A percentile compares a stretch with the other conserved stretches of the same genome.
These are phyloP conservation scores for Ascochyta clinopodiicola DNA, from an alignment of 2,329 filamentous ascomycete genomes.

Conservation along the genomic window DNA sequence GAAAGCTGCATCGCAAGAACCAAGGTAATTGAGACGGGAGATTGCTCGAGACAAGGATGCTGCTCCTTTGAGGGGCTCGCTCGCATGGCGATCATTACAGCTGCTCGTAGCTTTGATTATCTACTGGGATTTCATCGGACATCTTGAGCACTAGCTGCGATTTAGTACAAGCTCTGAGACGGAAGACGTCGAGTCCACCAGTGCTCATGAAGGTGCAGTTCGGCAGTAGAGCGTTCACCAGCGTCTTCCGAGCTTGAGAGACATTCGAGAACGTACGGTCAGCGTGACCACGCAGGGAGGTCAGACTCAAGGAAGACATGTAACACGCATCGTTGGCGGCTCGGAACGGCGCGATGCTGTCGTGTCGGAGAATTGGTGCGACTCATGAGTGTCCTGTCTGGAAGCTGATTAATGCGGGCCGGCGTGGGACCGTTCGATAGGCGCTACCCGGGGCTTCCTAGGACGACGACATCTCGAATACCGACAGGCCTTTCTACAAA, in stretches of 20 bases:
- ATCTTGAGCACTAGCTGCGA: neutral
- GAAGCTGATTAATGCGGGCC: constrained; percentile 2
- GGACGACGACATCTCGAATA: too few relatives aligned
- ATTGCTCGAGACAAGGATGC: constrained; percentile 14
- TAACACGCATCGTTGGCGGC: neutral
- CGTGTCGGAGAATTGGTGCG: neutral
- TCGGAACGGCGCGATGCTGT: neutral
- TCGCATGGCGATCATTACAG: constrained; percentile 6
- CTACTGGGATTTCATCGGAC: neutral
- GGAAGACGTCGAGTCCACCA: neutral
- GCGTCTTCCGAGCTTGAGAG: neutral
- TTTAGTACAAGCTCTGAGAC: neutral
- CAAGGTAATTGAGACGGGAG: constrained; percentile 1
- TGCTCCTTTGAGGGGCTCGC: constrained; percentile 5
- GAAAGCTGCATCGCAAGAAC: neutral
- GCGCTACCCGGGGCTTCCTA: neutral
- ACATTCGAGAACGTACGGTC: neutral
- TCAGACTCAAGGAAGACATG: neutral
- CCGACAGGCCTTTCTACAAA: too few relatives aligned
- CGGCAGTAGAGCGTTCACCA: neutral
- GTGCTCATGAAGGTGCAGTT: neutral
- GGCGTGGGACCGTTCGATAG: neutral
- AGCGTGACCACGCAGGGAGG: neutral
- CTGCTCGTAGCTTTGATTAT: neutral
- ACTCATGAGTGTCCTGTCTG: neutral